Percentiles rank a stretch among this genome's conserved stretches.
phyloP scores from a whole-genome alignment of 1,139 yeast genomes.

The Spencermartinsiella ligniputridi region DNA sequence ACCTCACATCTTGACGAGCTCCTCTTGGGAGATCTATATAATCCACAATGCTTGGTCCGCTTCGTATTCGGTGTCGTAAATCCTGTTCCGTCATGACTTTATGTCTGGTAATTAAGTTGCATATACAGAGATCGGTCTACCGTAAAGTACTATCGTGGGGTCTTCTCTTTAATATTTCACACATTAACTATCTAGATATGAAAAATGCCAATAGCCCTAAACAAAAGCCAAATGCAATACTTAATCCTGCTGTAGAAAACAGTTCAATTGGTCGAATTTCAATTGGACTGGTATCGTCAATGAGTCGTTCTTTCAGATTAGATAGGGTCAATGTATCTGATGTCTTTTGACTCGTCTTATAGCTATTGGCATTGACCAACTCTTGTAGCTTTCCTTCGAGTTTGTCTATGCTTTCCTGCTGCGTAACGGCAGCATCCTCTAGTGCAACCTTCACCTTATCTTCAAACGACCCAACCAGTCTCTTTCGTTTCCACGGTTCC shows the following conservation, averaged over 20 bases:
- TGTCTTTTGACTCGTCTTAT: too few species aligned
- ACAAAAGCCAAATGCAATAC: slow-evolving; percentile 7
- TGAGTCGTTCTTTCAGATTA: not conserved
- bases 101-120: not conserved
- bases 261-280: slow-evolving; percentile 7
- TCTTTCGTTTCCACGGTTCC: slow-evolving; percentile 90
- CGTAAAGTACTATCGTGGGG: not conserved
- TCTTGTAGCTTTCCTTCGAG: slow-evolving; percentile 8
- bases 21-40: slow-evolving; percentile 1
- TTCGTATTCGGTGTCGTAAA: not conserved
- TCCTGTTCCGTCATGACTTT: not conserved
- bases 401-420: slow-evolving; percentile 4
- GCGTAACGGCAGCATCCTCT: slow-evolving; percentile 30
- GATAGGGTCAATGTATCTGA: too few species aligned
- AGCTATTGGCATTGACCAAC: slow-evolving; percentile 4
- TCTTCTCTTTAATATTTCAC: not conserved
- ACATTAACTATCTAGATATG: not conserved
- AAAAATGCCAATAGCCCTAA: slow-evolving; percentile 3
- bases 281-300: not conserved
- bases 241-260: slow-evolving; percentile 5
- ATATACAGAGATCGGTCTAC: not conserved
- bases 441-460: slow-evolving; percentile 62
- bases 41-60: not conserved
- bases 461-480: slow-evolving; percentile 80
- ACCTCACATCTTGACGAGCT: slow-evolving; percentile 1